Percentiles rank a stretch among this genome's conserved stretches.
phyloP scores from a whole-genome alignment of 495 filamentous ascomycete genomes.

The Penicillium herquei region DNA sequence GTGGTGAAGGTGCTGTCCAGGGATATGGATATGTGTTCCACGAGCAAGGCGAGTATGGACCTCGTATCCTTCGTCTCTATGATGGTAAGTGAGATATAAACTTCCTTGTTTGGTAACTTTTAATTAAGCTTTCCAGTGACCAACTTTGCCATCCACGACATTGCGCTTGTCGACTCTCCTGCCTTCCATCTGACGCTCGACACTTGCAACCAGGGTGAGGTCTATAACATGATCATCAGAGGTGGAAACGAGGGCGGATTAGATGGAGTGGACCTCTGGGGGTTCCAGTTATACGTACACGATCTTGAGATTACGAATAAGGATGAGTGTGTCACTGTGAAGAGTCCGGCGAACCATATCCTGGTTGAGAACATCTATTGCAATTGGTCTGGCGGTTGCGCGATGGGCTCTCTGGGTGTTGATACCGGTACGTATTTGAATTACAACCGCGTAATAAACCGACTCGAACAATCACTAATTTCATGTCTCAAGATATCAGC shows the following conservation, averaged over 20 bases:
- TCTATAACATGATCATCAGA: constrained; percentile 46
- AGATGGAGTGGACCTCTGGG: constrained; percentile 46
- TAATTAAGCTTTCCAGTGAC: constrained; percentile 13
- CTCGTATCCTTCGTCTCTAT: constrained; percentile 32
- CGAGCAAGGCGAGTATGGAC: constrained; percentile 15
- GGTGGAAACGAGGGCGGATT: constrained; percentile 41
- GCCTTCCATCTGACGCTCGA: constrained; percentile 45
- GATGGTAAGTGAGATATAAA: constrained; percentile 7
- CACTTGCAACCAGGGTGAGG: constrained; percentile 39
- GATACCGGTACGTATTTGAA: constrained; percentile 12
- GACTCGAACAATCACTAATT: background rate
- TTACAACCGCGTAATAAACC: background rate
- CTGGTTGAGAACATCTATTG: constrained; percentile 52
- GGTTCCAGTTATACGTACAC: constrained; percentile 45
- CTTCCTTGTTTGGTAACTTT: background rate
- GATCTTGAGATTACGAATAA: constrained; percentile 50
- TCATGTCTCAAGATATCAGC: constrained; percentile 22
- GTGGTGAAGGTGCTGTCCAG: constrained; percentile 42
- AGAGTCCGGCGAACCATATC: constrained; percentile 41
- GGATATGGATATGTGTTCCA: constrained; percentile 41
- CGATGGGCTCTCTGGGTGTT: constrained; percentile 42
- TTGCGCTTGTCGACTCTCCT: constrained; percentile 44
- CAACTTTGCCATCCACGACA: constrained; percentile 45
- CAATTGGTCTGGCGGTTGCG: constrained; percentile 49
- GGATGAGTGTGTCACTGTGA: constrained; percentile 49